Evolutionary conservation across 805 yeast genomes (phyloP), one percentile per base, ranked within the genome.

Genomic region (Kodamaea hsintzibuensis): DNA sequence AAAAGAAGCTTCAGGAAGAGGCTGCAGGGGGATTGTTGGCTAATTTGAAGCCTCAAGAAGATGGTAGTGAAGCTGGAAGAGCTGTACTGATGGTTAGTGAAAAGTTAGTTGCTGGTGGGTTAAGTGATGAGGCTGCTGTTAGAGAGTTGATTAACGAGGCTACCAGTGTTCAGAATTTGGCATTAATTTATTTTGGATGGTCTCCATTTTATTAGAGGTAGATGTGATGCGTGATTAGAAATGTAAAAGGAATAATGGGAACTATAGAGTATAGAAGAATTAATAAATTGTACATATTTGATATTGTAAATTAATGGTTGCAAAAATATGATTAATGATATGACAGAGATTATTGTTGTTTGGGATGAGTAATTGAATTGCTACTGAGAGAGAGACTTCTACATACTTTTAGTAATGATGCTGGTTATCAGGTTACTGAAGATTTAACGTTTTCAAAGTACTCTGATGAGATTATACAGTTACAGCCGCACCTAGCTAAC

Each of bases 131-230:
- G 61, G 96, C 98, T 0, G 83, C 83, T 0, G 93, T 93, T 1
- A 80, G 93, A 52, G 95, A 89, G 62, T 72, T 93, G 57, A 83
- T 92, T 6, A 83, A 82, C 44, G 88, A 88, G 55, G 97, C 99
- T 0, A 77, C 85, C 0, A 86, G 83, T 63, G 75, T 78, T 4
- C 70, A 76, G 4, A 90, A 91, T 60, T 71, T 95, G 47, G 87
- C 95, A 0, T 67, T 86, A 22, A 82, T 95, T 4, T 95, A 84
- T 65, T 78, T 83, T 64, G 98, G 98, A 1, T 88, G 96, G 97
- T 78, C 88, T 42, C 91, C 95, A 17, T 89, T 87, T 62, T 83
- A 81, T 59, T 88, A 56, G 55, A 45, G 7, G 19, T 39, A 14
- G n/a, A n/a, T n/a, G n/a, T n/a, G n/a, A n/a, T n/a, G n/a, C n/a